These are phyloP conservation scores for Mycena kentingensis DNA, from an alignment of 768 basidiomycete genomes.

Conservation along the genomic window DNA sequence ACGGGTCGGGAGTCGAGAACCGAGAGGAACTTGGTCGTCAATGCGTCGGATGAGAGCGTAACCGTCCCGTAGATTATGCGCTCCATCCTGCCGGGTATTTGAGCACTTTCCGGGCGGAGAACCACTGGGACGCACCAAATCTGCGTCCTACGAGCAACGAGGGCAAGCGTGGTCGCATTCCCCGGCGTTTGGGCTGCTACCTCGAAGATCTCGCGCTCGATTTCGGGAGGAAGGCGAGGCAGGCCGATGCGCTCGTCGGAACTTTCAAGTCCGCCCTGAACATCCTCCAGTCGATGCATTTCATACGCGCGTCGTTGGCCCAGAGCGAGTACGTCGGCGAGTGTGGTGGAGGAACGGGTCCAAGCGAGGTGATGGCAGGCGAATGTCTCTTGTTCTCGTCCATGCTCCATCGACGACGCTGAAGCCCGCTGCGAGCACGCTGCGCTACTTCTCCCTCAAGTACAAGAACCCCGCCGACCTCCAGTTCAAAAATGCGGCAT, in stretches of 20 bases:
- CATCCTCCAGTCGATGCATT: neutral
- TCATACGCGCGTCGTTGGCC: constrained; percentile 2
- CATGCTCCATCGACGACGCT: constrained; percentile 8
- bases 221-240: constrained; percentile 25
- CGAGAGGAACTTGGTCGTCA: constrained; percentile 25
- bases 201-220: constrained; percentile 31
- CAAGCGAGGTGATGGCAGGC: constrained; percentile 5
- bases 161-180: constrained; percentile 20
- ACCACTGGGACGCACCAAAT: constrained; percentile 21
- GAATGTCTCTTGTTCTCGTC: constrained; percentile 4
- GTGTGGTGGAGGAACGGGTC: neutral
- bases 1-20: constrained; percentile 21
- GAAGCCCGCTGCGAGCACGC: neutral
- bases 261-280: constrained; percentile 2
- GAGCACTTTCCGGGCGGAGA: neutral
- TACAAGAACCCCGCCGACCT: constrained; percentile 2
- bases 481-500: constrained; percentile 36
- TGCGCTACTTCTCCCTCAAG: neutral
- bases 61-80: constrained; percentile 27
- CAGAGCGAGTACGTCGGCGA: neutral
- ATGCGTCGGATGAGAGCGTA: constrained; percentile 18
- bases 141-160: constrained; percentile 27
- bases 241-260: neutral
- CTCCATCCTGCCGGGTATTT: constrained; percentile 24
- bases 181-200: constrained; percentile 24